Conservation (phyloP, 1,284 basidiomycete species). For the Irpex rosettiformis region DNA sequence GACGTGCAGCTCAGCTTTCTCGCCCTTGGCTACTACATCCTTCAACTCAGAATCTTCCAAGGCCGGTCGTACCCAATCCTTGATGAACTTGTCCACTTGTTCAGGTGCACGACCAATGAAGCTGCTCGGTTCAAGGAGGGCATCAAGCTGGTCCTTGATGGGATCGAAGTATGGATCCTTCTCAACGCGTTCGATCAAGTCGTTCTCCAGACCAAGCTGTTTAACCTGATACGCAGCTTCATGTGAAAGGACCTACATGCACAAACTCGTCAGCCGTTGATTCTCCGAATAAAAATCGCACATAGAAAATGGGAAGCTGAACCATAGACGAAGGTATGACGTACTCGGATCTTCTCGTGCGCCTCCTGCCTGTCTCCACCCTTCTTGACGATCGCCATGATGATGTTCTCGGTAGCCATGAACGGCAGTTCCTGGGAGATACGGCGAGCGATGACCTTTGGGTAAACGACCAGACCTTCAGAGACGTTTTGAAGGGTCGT, state of each 20-base stretch:
- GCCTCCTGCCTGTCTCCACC: slow-evolving; percentile 97
- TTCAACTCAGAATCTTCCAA: slow-evolving; percentile 61
- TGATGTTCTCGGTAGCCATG: slow-evolving; percentile 99
- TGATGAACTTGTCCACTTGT: slow-evolving; percentile 88
- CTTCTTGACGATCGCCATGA: slow-evolving; percentile 97
- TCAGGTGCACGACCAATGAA: slow-evolving; percentile 92
- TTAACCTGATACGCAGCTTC: slow-evolving; percentile 96
- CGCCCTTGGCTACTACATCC: slow-evolving; percentile 49
- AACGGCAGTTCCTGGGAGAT: slow-evolving; percentile 97
- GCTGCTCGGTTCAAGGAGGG: slow-evolving; percentile 74
- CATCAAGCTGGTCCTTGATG: slow-evolving; percentile 65
- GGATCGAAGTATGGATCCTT: slow-evolving; percentile 60
- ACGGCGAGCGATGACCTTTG: slow-evolving; percentile 88
- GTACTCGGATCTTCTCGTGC: slow-evolving; percentile 93
- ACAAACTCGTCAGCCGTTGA: background rate
- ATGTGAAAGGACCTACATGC: slow-evolving; percentile 79
- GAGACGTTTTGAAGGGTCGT: slow-evolving; percentile 96
- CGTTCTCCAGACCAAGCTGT: slow-evolving; percentile 92
- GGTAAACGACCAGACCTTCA: slow-evolving; percentile 97
- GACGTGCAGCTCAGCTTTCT: slow-evolving; percentile 34
- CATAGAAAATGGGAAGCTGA: background rate
- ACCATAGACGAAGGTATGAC: slow-evolving; percentile 8
- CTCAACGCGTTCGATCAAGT: slow-evolving; percentile 87
- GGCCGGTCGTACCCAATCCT: slow-evolving; percentile 89
- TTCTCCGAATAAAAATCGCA: background rate